Percentiles rank a stretch among this genome's conserved stretches.
These are phyloP conservation scores for Pestalotiopsis sp. DNA, from an alignment of 2,329 filamentous ascomycete species.

Conservation along the genomic window DNA sequence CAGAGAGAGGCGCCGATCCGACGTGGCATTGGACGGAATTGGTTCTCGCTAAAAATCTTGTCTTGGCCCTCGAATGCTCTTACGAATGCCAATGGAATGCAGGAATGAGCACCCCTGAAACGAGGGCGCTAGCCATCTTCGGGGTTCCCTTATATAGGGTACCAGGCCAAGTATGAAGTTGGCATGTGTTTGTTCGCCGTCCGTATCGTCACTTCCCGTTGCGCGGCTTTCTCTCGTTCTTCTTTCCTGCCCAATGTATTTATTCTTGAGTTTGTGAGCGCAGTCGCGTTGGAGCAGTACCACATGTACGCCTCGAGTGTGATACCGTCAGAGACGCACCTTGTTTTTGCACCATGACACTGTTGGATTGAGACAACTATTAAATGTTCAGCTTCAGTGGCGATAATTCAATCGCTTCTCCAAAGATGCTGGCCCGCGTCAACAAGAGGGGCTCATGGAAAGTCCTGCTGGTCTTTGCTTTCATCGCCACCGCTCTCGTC, in stretches of 20 bases:
- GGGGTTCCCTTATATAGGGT: background rate
- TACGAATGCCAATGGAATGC: background rate
- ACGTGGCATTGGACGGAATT: background rate
- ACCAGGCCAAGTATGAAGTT: background rate
- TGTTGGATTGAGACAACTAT: background rate
- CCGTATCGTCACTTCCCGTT: background rate
- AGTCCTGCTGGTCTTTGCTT: conserved; percentile 18
- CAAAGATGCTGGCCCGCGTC: conserved; percentile 1
- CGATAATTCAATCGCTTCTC: background rate
- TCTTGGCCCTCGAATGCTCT: background rate
- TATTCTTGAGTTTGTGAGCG: background rate
- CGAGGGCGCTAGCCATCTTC: background rate
- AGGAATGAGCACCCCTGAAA: background rate
- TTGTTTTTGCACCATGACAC: background rate
- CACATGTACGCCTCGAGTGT: background rate
- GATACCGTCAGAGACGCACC: background rate
- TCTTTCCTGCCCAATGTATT: background rate
- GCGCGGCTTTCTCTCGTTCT: background rate
- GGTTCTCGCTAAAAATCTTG: background rate
- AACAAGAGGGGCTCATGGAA: conserved; percentile 17
- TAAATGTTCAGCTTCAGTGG: too few relatives aligned
- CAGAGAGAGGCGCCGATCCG: background rate
- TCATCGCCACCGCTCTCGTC: conserved; percentile 23
- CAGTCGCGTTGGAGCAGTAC: background rate
- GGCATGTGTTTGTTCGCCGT: background rate